Evolutionary conservation across 768 basidiomycete species (phyloP).

Genomic region (Sarcodon sp.): DNA sequence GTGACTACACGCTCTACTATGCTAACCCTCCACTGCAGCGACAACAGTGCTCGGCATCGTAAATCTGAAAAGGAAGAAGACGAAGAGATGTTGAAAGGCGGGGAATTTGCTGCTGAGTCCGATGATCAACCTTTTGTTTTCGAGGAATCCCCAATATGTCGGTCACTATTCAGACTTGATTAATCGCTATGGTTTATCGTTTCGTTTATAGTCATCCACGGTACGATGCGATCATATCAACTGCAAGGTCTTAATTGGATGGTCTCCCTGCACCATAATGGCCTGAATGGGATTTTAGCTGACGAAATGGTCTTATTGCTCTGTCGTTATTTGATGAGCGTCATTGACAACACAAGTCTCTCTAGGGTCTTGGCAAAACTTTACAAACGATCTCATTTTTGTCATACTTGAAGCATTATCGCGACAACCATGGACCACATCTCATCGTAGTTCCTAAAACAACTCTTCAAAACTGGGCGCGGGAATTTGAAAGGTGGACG

Average conservation of each 20-base stretch:
- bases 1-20: neutral
- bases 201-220: conserved; percentile 57
- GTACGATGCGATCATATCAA: conserved; percentile 88
- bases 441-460: conserved; percentile 98
- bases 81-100: conserved; percentile 85
- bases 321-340: neutral
- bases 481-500: conserved; percentile 89
- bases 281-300: conserved; percentile 91
- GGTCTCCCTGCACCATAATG: conserved; percentile 92
- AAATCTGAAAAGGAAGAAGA: conserved; percentile 99
- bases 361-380: conserved; percentile 92
- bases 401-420: conserved; percentile 83
- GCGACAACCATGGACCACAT: conserved; percentile 68
- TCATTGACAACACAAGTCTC: conserved; percentile 3
- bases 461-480: conserved; percentile 92
- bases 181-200: neutral
- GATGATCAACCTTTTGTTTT: conserved; percentile 91
- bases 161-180: neutral
- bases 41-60: conserved; percentile 69
- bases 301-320: conserved; percentile 72
- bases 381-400: conserved; percentile 97
- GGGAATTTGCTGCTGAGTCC: conserved; percentile 65
- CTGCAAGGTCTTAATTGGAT: conserved; percentile 96
- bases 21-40: conserved; percentile 26
- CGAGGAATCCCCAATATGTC: conserved; percentile 87